Base-by-base conservation (phyloP, 1,284 basidiomycete genomes). In the Pseudozyma tsukubaensis region DNA sequence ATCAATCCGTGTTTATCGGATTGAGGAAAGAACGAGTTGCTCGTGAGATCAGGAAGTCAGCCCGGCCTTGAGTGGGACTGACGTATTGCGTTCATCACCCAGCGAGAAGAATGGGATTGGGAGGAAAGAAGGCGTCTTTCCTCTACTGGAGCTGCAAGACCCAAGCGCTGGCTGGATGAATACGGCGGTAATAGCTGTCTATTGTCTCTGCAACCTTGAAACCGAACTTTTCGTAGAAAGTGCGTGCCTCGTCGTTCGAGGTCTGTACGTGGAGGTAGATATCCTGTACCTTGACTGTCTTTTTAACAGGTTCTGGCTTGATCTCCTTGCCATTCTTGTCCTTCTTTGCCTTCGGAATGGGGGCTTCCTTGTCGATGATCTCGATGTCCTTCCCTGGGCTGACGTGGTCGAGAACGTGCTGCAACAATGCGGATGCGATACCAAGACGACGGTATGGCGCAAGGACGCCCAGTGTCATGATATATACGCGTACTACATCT, bases 391-490 rank as follows among this genome's bases (percentile, higher is more conserved):
- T 76, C n/a, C 84, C 83, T 11, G 78, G 77, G 24, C 72, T 69
- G 16, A 84, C 84, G 16, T 77, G 55, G 19, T 81, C 64, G 21
- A 86, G 66, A 14, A 85, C 76, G 42, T 85, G 79, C 54, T 77
- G 58, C 32, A 86, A 58, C 9, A 86, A 62, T 14, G 81, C 72
- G 1, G 77, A 78, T 12, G 84, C 85, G 54, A 86, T 80, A 3
- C 85, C 85, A 48, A 85, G 82, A 10, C 84, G 77, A n/a, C 85
- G 82, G 65, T 86, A 86, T 1, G 85, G 83, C 37, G 82, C 78
- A 5, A 86, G 75, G 4, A 85, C 84, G 18, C 85, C 85, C n/a
- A 86, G 77, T 3, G 84, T 86, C 85, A 85, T 85, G 58, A 86
- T 79, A 75, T 86, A 86, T 24, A 86, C 77, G 18, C 78, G 80